Evolutionary conservation across 2,329 filamentous ascomycete species (phyloP), one percentile per base, ranked within the genome.

Genomic region (Leptographium flavum): DNA sequence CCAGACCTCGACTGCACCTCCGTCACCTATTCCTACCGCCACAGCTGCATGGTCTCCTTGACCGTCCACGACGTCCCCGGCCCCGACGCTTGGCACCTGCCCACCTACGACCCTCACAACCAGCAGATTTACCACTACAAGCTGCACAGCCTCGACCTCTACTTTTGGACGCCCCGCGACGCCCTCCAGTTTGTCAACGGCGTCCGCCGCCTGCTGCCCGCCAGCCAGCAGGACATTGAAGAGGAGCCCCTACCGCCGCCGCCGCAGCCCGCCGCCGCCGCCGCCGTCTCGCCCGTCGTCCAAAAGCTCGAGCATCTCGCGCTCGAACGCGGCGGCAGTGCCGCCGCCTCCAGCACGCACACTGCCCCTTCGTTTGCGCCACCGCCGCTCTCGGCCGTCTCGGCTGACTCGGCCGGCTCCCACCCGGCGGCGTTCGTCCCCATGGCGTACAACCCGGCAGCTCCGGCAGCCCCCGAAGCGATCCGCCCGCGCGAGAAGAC

Each of bases 51-150:
- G 49, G 78, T 87, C 52, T 82, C 75, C 10, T 63, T 88, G 51
- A 73, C 69, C 3, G 73, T 86, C 36, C 74, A 81, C 50, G 66
- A 69, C 46, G 55, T 63, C 48, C 56, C 66, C 45, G 60, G 73
- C 51, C 64, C 66, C 39, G 72, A 72, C 50, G 69, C 87, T 59
- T 88, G 83, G 84, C 81, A 86, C 60, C 69, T 88, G 7, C 82
- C 83, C 2, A 78, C 77, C 1, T 82, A 73, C 58, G 82, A 88
- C 58, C 76, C 76, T 2, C 70, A 70, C 42, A 85, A 86, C 60
- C 76, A 87, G 60, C 79, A 74, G 57, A 86, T 83, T 59, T 87
- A 87, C 59, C 76, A 87, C 67, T 87, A 87, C 64, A 79, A 77
- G 57, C 71, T 90, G 8, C 79, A 86, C 57, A 81, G 79, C 0